Base-by-base conservation (phyloP, 2,329 filamentous ascomycete species). In the Alternaria infectoria region DNA sequence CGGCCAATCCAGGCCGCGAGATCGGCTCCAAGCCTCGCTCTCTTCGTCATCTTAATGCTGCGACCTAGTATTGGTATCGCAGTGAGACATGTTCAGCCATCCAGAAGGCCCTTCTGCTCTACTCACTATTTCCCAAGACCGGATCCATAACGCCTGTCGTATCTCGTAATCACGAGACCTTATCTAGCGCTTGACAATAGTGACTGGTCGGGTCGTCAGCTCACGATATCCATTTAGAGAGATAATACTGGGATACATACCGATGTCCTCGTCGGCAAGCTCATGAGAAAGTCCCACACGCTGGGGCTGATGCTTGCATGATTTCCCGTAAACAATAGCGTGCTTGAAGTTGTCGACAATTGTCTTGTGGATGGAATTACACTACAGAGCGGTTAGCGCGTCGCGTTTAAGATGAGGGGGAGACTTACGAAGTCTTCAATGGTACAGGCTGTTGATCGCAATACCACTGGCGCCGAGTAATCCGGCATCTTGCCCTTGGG, bases 281-380 rank as follows among this genome's bases (percentile, higher is more conserved):
- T 97, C 93, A 80, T 99, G 96, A 57, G 88, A 85, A 69, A 99
- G 86, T 54, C 96, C 96, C 67, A 98, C 96, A 76, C 94, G 89
- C 83, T 99, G 96, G 69, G 96, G 96, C 83, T 98, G 96, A 84
- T 99, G 96, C 86, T 98, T 98, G 72, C 98, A 95, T 59, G 94
- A 97, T 80, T 95, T 96, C 72, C 96, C 96, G 81, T 98, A 99
- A 45, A 99, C 96, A 77, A 99, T 91, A 58, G 96, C 96, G 65
- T 90, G 89, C 82, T 95, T 96, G 86, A 99, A 99, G 73, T 97
- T 91, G 74, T 99, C 96, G 60, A 96, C 87, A 78, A 99, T 98
- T 60, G 89, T 96, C 80, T 96, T 93, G 83, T 99, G 96, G 79
- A 99, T 99, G 70, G 93, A 88, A 83, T 97, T 97, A 83, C 96